Evolutionary conservation across 1,284 basidiomycete genomes (phyloP).

Genomic region (Xerocomus nothofagi): DNA sequence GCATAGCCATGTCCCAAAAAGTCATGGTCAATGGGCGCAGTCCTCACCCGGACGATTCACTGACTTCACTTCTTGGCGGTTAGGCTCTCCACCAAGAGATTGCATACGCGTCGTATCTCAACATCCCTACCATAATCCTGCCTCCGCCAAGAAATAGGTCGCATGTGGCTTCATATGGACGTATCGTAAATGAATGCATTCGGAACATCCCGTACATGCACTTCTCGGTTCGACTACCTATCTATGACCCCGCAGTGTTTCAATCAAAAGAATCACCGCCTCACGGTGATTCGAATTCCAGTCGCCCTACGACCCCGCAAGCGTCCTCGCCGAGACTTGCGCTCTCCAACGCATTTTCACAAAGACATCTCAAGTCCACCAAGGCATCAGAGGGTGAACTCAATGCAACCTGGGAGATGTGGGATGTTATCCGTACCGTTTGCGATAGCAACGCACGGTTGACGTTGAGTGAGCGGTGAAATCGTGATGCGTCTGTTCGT

Average conservation of each 20-base stretch:
- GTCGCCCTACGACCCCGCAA: slow-evolving; percentile 24
- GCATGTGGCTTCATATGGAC: slow-evolving; percentile 88
- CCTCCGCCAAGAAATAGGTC: slow-evolving; percentile 88
- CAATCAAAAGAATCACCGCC: slow-evolving; percentile 37
- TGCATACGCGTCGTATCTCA: slow-evolving; percentile 90
- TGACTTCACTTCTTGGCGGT: slow-evolving; percentile 14
- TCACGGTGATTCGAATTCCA: slow-evolving; percentile 25
- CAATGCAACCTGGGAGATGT: slow-evolving; percentile 95
- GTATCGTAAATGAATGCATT: slow-evolving; percentile 81
- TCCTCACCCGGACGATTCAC: slow-evolving; percentile 7
- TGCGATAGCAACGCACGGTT: slow-evolving; percentile 87
- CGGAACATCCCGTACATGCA: slow-evolving; percentile 69
- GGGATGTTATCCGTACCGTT: slow-evolving; percentile 89
- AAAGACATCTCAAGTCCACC: slow-evolving; percentile 24
- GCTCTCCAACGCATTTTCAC: slow-evolving; percentile 25
- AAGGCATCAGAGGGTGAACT: slow-evolving; percentile 58
- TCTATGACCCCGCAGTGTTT: slow-evolving; percentile 72
- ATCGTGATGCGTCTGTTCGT: slow-evolving; percentile 18
- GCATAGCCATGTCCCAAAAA: slow-evolving; percentile 20
- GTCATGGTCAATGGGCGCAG: slow-evolving; percentile 31
- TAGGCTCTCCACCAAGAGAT: slow-evolving; percentile 94
- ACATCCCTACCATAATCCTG: slow-evolving; percentile 81
- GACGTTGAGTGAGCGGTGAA: slow-evolving; percentile 76
- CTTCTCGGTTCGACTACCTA: slow-evolving; percentile 80
- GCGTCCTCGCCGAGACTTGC: slow-evolving; percentile 39